Evolutionary conservation across 305 asterid genomes (phyloP).

Genomic region (Fraxinus platypoda): DNA sequence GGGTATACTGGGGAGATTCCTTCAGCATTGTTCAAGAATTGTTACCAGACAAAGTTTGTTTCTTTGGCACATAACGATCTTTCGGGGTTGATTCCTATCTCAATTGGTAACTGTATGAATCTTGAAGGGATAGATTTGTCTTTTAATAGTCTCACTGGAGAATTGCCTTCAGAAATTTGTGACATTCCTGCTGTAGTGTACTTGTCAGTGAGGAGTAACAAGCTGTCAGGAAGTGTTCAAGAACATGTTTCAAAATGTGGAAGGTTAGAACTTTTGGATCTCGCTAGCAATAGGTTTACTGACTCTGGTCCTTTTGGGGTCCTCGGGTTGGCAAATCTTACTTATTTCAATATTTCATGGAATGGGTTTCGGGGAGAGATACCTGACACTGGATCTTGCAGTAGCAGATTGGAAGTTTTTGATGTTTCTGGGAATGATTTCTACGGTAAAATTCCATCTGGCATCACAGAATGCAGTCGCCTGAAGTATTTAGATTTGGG

Average conservation of each 20-base stretch:
- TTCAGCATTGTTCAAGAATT: slow-evolving; percentile 61
- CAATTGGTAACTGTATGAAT: slow-evolving; percentile 61
- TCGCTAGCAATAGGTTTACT: slow-evolving; percentile 62
- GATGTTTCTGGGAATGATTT: slow-evolving; percentile 69
- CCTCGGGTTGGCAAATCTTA: slow-evolving; percentile 43
- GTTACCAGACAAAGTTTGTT: slow-evolving; percentile 57
- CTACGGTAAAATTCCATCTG: slow-evolving; percentile 56
- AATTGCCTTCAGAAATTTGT: slow-evolving; percentile 62
- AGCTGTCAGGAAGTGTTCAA: slow-evolving; percentile 62
- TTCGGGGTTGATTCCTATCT: slow-evolving; percentile 64
- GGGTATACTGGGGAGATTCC: slow-evolving; percentile 60
- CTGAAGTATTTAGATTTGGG: slow-evolving; percentile 80
- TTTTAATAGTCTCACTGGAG: slow-evolving; percentile 60
- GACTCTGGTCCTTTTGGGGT: slow-evolving; percentile 60
- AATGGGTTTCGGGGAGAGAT: slow-evolving; percentile 64
- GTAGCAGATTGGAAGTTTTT: slow-evolving; percentile 46
- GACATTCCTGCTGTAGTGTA: slow-evolving; percentile 49
- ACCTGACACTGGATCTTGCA: slow-evolving; percentile 46
- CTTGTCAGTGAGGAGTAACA: slow-evolving; percentile 76
- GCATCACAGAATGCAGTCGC: slow-evolving; percentile 56
- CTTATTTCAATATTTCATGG: slow-evolving; percentile 64
- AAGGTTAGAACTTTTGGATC: slow-evolving; percentile 77
- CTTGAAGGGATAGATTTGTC: slow-evolving; percentile 93
- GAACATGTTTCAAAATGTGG: slow-evolving; percentile 48
- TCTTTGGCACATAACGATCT: slow-evolving; percentile 72